Conservation (phyloP, 176 grass and related monocot genomes). For the Alloteropsis semialata region DNA sequence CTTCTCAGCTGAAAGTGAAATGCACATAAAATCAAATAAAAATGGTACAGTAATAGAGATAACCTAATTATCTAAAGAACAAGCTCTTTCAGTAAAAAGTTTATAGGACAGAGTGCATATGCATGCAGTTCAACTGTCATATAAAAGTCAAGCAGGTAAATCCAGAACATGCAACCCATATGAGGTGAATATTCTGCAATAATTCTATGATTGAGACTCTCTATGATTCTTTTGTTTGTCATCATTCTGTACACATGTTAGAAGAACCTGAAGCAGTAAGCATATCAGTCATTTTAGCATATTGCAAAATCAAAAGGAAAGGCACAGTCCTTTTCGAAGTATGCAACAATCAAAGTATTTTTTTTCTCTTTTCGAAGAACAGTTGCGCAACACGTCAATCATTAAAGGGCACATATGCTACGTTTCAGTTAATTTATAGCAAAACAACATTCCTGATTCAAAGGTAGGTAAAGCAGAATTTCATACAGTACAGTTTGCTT, state of each 20-base stretch:
- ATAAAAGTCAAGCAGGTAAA: background rate
- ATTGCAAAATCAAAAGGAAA: background rate
- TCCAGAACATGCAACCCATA: background rate
- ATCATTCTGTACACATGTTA: background rate
- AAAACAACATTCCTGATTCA: background rate
- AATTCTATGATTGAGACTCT: too few relatives aligned
- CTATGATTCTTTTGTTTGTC: background rate
- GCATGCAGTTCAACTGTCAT: background rate
- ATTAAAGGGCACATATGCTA: background rate
- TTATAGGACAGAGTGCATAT: background rate
- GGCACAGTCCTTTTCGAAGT: background rate
- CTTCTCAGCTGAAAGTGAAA: conserved; percentile 54
- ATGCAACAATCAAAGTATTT: background rate
- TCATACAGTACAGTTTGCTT: background rate
- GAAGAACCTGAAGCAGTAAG: background rate
- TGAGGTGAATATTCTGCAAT: background rate
- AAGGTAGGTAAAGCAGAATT: background rate
- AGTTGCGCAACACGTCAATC: background rate
- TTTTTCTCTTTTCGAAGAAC: background rate
- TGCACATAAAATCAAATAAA: background rate
- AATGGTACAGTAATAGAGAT: background rate
- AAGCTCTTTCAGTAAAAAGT: background rate
- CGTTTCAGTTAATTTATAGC: background rate
- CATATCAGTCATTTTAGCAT: background rate
- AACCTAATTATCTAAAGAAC: background rate